Percentiles rank a stretch among this genome's conserved stretches.
phyloP scores from a whole-genome alignment of 495 filamentous ascomycete species.

The Letharia columbiana region DNA sequence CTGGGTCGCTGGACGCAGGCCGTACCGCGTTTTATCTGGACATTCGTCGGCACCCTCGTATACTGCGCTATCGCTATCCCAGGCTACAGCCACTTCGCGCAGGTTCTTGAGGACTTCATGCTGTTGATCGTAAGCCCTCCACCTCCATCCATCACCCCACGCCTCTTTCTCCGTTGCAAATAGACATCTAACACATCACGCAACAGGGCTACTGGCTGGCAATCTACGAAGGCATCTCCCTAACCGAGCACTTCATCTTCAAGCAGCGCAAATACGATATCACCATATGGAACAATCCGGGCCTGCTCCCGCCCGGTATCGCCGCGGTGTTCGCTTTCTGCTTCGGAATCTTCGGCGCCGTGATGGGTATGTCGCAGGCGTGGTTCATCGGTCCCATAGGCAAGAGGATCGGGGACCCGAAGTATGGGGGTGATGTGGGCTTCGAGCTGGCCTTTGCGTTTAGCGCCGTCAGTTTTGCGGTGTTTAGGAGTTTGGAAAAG shows the following conservation, averaged over 20 bases:
- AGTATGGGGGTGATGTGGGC: conserved; percentile 62
- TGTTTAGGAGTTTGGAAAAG: conserved; percentile 46
- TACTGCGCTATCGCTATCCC: conserved; percentile 73
- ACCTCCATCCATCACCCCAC: neutral
- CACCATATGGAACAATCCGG: conserved; percentile 51
- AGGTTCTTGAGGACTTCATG: conserved; percentile 71
- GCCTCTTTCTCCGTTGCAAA: neutral
- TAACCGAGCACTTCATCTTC: conserved; percentile 73
- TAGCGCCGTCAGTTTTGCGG: conserved; percentile 37
- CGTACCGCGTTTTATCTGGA: conserved; percentile 74
- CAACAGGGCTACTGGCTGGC: conserved; percentile 65
- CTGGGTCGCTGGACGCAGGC: conserved; percentile 53
- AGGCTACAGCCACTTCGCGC: conserved; percentile 64
- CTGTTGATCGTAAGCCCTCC: conserved; percentile 48
- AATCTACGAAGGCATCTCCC: conserved; percentile 66
- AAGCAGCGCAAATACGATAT: conserved; percentile 58
- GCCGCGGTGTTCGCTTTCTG: conserved; percentile 60
- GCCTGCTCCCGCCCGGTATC: conserved; percentile 59
- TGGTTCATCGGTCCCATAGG: conserved; percentile 73
- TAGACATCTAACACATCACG: neutral
- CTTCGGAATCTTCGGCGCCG: conserved; percentile 62
- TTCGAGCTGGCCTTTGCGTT: conserved; percentile 64
- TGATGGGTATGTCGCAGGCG: conserved; percentile 67
- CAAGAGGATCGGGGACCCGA: conserved; percentile 46
- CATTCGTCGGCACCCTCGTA: conserved; percentile 53